Evolutionary conservation across 2,329 filamentous ascomycete species (phyloP).

Genomic region (Penicillium sp.): DNA sequence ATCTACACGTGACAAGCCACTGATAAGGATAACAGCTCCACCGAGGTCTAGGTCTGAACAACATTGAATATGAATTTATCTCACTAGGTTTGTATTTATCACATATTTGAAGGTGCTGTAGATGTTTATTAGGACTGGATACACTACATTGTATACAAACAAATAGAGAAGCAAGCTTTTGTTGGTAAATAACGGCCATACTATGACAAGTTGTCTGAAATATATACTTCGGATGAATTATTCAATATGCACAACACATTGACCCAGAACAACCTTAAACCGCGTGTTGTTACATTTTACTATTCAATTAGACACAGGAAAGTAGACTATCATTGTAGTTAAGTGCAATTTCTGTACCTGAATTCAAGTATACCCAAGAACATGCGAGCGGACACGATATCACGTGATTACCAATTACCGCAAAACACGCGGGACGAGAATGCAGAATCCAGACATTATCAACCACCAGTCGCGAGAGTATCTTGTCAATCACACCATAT

Average conservation of each 20-base stretch:
- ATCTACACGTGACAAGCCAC: slow-evolving; percentile 6
- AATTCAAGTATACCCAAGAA: not conserved
- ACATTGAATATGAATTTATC: not conserved
- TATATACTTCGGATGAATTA: not conserved
- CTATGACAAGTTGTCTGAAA: not conserved
- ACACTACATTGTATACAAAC: accelerated
- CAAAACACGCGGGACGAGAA: slow-evolving; percentile 18
- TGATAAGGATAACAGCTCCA: slow-evolving; percentile 3
- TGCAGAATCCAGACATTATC: not conserved
- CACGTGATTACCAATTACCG: slow-evolving; percentile 20
- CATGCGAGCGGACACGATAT: not conserved
- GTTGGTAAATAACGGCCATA: not conserved
- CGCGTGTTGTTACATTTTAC: not conserved
- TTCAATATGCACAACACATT: not conserved
- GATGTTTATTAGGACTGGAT: too few relatives aligned
- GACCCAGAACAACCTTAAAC: not conserved
- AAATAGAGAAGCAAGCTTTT: not conserved
- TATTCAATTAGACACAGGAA: not conserved
- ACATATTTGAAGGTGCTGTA: not conserved
- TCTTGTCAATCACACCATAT: not conserved
- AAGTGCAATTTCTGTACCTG: not conserved
- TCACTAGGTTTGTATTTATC: not conserved
- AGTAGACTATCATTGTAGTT: not conserved
- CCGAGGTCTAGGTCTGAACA: not conserved
- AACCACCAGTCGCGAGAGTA: not conserved